Percentiles rank a stretch among this genome's conserved stretches.
Evolutionary conservation across 2,329 filamentous ascomycete species (phyloP).

Genomic region (Epichloe bromicola): DNA sequence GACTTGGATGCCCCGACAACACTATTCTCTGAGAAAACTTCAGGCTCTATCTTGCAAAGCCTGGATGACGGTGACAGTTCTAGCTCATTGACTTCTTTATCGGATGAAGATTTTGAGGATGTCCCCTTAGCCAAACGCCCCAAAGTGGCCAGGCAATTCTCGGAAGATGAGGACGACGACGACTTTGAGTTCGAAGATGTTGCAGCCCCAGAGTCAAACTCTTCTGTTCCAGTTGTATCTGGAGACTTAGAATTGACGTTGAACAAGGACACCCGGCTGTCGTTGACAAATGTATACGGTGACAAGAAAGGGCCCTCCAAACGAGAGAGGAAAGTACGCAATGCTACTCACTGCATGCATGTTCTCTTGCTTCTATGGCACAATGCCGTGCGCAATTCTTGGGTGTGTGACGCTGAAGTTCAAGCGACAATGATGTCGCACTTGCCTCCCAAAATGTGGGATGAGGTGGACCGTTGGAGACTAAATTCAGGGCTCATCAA

Average conservation of each 20-base stretch:
- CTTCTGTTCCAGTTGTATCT: conserved; percentile 35
- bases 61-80: conserved; percentile 32
- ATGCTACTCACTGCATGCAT: conserved; percentile 75
- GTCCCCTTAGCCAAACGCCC: conserved; percentile 27
- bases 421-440: conserved; percentile 67
- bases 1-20: conserved; percentile 41
- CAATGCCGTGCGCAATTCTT: conserved; percentile 73
- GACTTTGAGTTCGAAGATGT: conserved; percentile 49
- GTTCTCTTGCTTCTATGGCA: conserved; percentile 82
- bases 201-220: conserved; percentile 46
- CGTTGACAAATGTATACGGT: conserved; percentile 46
- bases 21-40: conserved; percentile 28
- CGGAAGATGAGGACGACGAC: conserved; percentile 13
- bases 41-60: conserved; percentile 28
- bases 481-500: conserved; percentile 51
- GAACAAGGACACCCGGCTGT: conserved; percentile 43
- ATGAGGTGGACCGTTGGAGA: conserved; percentile 62
- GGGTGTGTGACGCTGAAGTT: conserved; percentile 65
- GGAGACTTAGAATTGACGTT: conserved; percentile 67
- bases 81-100: conserved; percentile 39
- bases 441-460: conserved; percentile 52
- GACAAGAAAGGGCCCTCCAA: conserved; percentile 78
- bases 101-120: conserved; percentile 43
- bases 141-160: conserved; percentile 17
- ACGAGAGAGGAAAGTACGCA: conserved; percentile 64